Evolutionary conservation across 192 early-diverging fungal species (phyloP).

Genomic region (Coemansia sp.): DNA sequence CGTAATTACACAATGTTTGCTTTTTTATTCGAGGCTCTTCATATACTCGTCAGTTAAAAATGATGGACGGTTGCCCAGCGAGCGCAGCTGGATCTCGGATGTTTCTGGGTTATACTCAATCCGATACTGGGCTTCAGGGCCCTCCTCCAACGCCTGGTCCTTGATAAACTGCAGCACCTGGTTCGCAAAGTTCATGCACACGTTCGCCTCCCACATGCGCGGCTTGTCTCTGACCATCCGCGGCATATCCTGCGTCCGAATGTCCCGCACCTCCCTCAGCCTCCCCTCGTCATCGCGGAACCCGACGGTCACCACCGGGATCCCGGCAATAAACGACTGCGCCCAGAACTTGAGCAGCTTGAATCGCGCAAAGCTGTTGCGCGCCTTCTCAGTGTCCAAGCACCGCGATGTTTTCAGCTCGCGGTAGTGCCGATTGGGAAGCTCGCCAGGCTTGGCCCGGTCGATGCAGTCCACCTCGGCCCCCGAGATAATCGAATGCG

Average conservation of each 20-base stretch:
- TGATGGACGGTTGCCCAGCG: constrained; percentile 9
- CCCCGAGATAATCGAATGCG: constrained; percentile 71
- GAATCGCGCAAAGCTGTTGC: constrained; percentile 69
- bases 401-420: constrained; percentile 79
- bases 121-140: constrained; percentile 39
- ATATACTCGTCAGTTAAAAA: constrained; percentile 37
- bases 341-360: constrained; percentile 93
- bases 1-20: background rate
- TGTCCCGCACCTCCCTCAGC: constrained; percentile 52
- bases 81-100: constrained; percentile 10
- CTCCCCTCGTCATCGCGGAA: constrained; percentile 77
- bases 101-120: constrained; percentile 23
- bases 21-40: background rate
- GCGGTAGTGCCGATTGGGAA: constrained; percentile 66
- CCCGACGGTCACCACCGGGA: constrained; percentile 79
- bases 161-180: constrained; percentile 54
- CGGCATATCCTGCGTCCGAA: constrained; percentile 81
- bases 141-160: constrained; percentile 11
- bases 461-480: constrained; percentile 90
- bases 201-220: constrained; percentile 74
- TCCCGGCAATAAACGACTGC: constrained; percentile 89
- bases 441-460: constrained; percentile 47
- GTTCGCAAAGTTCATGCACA: constrained; percentile 85
- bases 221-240: constrained; percentile 65
- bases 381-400: constrained; percentile 22